Base-by-base conservation (phyloP, 345 rosid genomes). In the Reutealis trisperma region DNA sequence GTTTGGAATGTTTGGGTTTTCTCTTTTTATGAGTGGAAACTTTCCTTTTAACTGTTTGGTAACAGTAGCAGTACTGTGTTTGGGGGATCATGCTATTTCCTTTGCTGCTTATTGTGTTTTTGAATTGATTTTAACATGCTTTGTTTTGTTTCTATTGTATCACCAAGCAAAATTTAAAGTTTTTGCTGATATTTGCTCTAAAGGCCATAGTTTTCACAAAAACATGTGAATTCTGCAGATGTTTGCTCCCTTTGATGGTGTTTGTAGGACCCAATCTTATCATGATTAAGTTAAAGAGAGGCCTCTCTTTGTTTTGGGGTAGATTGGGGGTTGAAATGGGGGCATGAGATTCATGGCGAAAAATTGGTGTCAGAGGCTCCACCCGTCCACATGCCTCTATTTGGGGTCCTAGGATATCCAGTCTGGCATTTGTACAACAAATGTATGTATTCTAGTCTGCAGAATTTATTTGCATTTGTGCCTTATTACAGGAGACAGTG, bases 301-400 rank as follows among this genome's bases (percentile, higher is more conserved):
- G 37, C 4, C 37, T 55, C 34, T 74, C 34, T 74, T 72, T 79
- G 86, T 81, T 74, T 78, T 72, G 67, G 66, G 69, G 75, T 67
- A 22, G 67, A 70, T 37, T 8, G 37, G 63, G 77, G 58, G 55
- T 14, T 16, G 42, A 25, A 19, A 30, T 4, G 22, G 60, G 67
- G 70, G 70, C 16, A 8, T 79, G 72, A 59, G 78, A 67, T 77
- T 77, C 74, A 77, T 73, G 63, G 65, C 75, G 73, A 75, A 25
- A 52, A 55, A 34, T 47, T 72, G 73, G 74, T 76, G 87, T 80
- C 89, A 86, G 84, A 84, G 81, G 86, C 81, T 76, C 86, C 85
- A 76, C 84, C 64, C 58, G n/a, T 77, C 83, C 87, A 79, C 86
- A 79, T 84, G 87, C 82, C 80, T 76, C 72, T 78, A 72, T 78